A percentile compares a stretch with the other conserved stretches of the same genome.
These are phyloP conservation scores for Ceratocystis colombiana DNA, from an alignment of 2,329 filamentous ascomycete genomes.

Conservation along the genomic window DNA sequence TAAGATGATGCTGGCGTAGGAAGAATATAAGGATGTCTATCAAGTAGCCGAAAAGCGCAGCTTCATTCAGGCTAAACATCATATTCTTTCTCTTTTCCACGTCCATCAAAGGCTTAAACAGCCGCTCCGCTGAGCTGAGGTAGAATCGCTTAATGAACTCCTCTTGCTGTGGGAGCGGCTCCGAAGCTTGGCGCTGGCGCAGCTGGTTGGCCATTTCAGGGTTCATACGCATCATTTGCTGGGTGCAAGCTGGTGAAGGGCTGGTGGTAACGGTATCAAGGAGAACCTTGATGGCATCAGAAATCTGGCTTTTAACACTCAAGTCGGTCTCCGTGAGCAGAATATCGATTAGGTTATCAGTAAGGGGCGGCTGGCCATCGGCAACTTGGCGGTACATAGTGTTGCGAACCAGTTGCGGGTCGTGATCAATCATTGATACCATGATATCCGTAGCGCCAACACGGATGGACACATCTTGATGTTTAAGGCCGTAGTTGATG, in stretches of 20 bases:
- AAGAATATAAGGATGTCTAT: slow-evolving; percentile 93
- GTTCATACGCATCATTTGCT: slow-evolving; percentile 29
- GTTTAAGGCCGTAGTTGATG: slow-evolving; percentile 82
- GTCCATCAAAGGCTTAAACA: slow-evolving; percentile 79
- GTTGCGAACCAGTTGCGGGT: slow-evolving; percentile 83
- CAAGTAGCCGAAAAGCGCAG: slow-evolving; percentile 81
- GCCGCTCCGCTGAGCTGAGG: slow-evolving; percentile 68
- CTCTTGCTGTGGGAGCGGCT: slow-evolving; percentile 63
- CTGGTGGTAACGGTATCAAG: slow-evolving; percentile 51
- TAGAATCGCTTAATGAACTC: slow-evolving; percentile 83
- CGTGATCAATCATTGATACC: slow-evolving; percentile 89
- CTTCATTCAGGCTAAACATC: slow-evolving; percentile 68
- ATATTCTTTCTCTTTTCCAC: slow-evolving; percentile 60
- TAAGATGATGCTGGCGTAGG: slow-evolving; percentile 78
- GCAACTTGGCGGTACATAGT: slow-evolving; percentile 88
- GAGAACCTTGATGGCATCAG: slow-evolving; percentile 87
- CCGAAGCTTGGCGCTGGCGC: slow-evolving; percentile 41
- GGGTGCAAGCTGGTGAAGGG: slow-evolving; percentile 32
- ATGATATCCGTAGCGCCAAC: slow-evolving; percentile 91
- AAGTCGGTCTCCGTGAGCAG: slow-evolving; percentile 84
- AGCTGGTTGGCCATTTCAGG: slow-evolving; percentile 23
- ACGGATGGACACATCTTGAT: slow-evolving; percentile 71
- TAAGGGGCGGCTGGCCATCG: slow-evolving; percentile 75
- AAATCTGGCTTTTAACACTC: slow-evolving; percentile 89
- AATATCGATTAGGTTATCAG: slow-evolving; percentile 85